A percentile compares a stretch with the other conserved stretches of the same genome.
Conservation (phyloP, 1,284 basidiomycete genomes). For the Austropuccinia psidii region DNA sequence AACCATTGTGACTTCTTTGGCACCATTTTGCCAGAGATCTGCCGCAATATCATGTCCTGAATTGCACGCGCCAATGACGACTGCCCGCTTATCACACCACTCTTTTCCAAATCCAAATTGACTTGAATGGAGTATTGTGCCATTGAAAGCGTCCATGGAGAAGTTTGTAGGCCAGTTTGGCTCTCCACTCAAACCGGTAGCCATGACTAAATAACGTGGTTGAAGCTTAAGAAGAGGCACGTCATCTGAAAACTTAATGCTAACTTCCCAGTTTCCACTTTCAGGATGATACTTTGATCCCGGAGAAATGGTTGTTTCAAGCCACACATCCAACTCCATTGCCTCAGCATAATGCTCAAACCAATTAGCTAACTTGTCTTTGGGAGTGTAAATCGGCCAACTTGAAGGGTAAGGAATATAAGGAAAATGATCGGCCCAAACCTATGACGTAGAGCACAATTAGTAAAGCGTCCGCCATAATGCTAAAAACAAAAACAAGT, state of each 20-base stretch:
- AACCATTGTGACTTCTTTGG: slow-evolving; percentile 56
- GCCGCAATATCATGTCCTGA: slow-evolving; percentile 53
- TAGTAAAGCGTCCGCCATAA: background rate
- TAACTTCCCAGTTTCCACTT: slow-evolving; percentile 57
- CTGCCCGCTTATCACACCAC: slow-evolving; percentile 57
- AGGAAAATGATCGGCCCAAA: slow-evolving; percentile 28
- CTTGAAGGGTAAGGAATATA: slow-evolving; percentile 29
- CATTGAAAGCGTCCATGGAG: slow-evolving; percentile 55
- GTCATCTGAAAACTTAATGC: slow-evolving; percentile 43
- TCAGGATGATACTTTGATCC: slow-evolving; percentile 51
- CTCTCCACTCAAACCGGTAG: slow-evolving; percentile 57
- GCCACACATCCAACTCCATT: slow-evolving; percentile 62
- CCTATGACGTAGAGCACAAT: background rate
- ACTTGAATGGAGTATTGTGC: slow-evolving; percentile 56
- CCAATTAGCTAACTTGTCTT: slow-evolving; percentile 59
- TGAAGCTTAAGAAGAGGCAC: slow-evolving; percentile 48
- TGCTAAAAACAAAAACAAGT: background rate
- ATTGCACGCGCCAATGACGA: slow-evolving; percentile 58
- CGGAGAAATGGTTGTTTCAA: slow-evolving; percentile 52
- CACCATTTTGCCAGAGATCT: slow-evolving; percentile 52
- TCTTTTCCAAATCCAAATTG: slow-evolving; percentile 53
- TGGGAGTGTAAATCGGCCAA: slow-evolving; percentile 45
- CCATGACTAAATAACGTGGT: slow-evolving; percentile 55
- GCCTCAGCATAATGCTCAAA: slow-evolving; percentile 60
- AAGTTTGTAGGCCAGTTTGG: slow-evolving; percentile 51